These are phyloP conservation scores for Pseudonectria buxi DNA, from an alignment of 2,329 filamentous ascomycete species.

Conservation along the genomic window DNA sequence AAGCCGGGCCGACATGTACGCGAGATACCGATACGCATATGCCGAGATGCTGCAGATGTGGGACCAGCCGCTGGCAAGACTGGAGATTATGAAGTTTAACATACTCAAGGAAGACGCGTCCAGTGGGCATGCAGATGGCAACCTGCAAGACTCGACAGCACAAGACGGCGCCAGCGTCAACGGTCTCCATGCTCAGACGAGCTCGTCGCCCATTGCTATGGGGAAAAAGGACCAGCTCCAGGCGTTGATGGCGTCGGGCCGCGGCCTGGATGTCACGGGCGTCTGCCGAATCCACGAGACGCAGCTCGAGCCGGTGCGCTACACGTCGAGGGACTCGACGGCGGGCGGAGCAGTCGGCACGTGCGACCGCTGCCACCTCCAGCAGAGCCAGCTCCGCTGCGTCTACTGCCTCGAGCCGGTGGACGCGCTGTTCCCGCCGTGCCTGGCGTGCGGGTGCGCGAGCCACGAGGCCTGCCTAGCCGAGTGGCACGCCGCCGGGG, in stretches of 20 bases:
- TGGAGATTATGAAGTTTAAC: slow-evolving; percentile 66
- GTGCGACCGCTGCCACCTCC: slow-evolving; percentile 45
- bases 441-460: slow-evolving; percentile 56
- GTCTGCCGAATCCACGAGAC: slow-evolving; percentile 57
- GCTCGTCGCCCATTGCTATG: slow-evolving; percentile 47
- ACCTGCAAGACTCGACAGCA: slow-evolving; percentile 30
- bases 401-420: slow-evolving; percentile 58
- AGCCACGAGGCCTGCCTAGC: slow-evolving; percentile 52
- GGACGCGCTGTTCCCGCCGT: slow-evolving; percentile 53
- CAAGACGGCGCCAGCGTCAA: slow-evolving; percentile 32
- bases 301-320: slow-evolving; percentile 52
- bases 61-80: slow-evolving; percentile 53
- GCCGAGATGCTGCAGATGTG: slow-evolving; percentile 64
- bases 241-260: slow-evolving; percentile 43
- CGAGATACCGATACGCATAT: slow-evolving; percentile 58
- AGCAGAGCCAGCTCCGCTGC: slow-evolving; percentile 52
- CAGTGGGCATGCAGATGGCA: slow-evolving; percentile 22
- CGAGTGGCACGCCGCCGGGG: slow-evolving; percentile 52
- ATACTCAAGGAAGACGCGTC: slow-evolving; percentile 45
- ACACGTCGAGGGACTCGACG: slow-evolving; percentile 33
- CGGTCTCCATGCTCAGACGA: slow-evolving; percentile 29
- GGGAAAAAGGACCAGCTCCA: slow-evolving; percentile 49
- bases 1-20: slow-evolving; percentile 41
- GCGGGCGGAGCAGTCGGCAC: slow-evolving; percentile 42
- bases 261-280: slow-evolving; percentile 56